Conservation (phyloP, 2,329 filamentous ascomycete genomes). For the Fusarium chaquense region DNA sequence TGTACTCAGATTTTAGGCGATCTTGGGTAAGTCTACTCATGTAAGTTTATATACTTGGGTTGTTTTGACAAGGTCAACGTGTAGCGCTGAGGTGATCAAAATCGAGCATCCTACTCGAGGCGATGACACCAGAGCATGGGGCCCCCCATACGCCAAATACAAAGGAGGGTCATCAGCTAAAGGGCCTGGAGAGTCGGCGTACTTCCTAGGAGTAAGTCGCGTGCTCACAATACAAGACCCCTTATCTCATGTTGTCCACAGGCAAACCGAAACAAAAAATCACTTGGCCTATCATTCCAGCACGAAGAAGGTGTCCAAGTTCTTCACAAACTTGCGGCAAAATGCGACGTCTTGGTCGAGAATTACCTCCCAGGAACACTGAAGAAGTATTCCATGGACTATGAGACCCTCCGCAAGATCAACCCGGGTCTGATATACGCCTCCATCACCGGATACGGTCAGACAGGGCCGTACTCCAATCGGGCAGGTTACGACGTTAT, state of each 20-base stretch:
- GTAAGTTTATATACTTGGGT: constrained; percentile 2
- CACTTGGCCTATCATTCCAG: constrained; percentile 90
- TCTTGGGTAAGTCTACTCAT: constrained; percentile 76
- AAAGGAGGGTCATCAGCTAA: constrained; percentile 66
- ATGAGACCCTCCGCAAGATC: constrained; percentile 79
- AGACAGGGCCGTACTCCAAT: constrained; percentile 89
- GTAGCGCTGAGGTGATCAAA: constrained; percentile 94
- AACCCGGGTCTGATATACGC: constrained; percentile 93
- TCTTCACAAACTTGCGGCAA: constrained; percentile 83
- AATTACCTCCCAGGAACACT: constrained; percentile 94
- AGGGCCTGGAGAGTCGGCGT: constrained; percentile 91
- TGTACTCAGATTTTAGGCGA: constrained; percentile 97
- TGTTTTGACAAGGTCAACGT: constrained; percentile 27
- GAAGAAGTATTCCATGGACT: constrained; percentile 93
- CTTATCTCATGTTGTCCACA: constrained; percentile 53
- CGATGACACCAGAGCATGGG: constrained; percentile 97
- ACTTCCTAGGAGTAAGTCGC: constrained; percentile 83
- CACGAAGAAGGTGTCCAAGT: constrained; percentile 86
- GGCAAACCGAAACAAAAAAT: constrained; percentile 98
- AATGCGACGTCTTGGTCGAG: constrained; percentile 93
- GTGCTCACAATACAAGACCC: not conserved
- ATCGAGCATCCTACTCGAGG: constrained; percentile 92
- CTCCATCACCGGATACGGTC: constrained; percentile 96
- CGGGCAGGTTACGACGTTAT: constrained; percentile 98
- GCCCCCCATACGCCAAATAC: constrained; percentile 90